A percentile compares a stretch with the other conserved stretches of the same genome.
These are phyloP conservation scores for Auricularia heimuer DNA, from an alignment of 768 basidiomycete species.

Conservation along the genomic window DNA sequence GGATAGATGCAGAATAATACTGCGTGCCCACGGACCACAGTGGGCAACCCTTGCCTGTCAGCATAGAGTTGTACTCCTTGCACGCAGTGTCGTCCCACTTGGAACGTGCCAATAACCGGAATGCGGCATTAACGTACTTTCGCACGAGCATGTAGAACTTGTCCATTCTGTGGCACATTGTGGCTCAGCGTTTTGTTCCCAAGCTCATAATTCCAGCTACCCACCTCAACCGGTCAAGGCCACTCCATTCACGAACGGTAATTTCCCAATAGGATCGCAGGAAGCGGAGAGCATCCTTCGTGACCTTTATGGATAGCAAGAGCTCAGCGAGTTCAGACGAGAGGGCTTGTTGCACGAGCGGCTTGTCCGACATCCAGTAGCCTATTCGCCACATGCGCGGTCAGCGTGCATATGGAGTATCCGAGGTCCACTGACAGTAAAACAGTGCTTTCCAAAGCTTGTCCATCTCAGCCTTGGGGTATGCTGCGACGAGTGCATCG, in stretches of 20 bases:
- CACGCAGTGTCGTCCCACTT: slow-evolving; percentile 55
- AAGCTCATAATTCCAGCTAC: slow-evolving; percentile 15
- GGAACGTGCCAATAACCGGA: slow-evolving; percentile 61
- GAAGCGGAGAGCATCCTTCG: slow-evolving; percentile 57
- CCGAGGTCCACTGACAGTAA: slow-evolving; percentile 49
- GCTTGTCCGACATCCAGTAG: slow-evolving; percentile 99
- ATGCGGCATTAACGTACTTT: slow-evolving; percentile 76
- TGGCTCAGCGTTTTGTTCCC: not conserved
- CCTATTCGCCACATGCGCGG: slow-evolving; percentile 35
- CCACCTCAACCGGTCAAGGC: slow-evolving; percentile 83
- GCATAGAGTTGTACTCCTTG: slow-evolving; percentile 56
- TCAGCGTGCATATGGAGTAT: not conserved
- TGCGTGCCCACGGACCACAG: slow-evolving; percentile 50
- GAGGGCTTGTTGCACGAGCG: slow-evolving; percentile 86
- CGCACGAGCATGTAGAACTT: slow-evolving; percentile 96
- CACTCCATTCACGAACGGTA: slow-evolving; percentile 86
- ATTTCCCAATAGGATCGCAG: slow-evolving; percentile 86
- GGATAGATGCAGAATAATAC: not conserved
- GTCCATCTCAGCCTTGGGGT: slow-evolving; percentile 70
- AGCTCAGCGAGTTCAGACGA: slow-evolving; percentile 80
- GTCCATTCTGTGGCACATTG: slow-evolving; percentile 56
- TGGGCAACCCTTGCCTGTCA: slow-evolving; percentile 63
- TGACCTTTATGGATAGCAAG: slow-evolving; percentile 53
- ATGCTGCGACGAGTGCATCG: slow-evolving; percentile 35
- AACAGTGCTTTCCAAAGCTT: slow-evolving; percentile 98